Evolutionary conservation across 371 early-diverging fungal genomes (phyloP), one percentile per base, ranked within the genome.

Genomic region (Mortierella sp.): DNA sequence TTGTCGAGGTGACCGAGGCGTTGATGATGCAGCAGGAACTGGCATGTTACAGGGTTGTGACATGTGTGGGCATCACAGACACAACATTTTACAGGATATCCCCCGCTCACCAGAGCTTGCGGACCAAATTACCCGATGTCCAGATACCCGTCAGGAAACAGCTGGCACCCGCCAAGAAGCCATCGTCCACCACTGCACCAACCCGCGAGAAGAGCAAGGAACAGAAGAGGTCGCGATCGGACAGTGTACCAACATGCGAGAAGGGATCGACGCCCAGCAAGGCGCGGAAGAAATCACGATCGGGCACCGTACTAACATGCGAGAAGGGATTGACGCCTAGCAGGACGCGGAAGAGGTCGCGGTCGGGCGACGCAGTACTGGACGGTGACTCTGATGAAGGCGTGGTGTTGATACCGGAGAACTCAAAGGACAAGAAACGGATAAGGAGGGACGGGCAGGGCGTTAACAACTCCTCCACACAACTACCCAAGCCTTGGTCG

Each of bases 11-110:
- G 12, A 58, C 38, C 24, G 60, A 43, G 16, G 77, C 74, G 21
- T 54, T 71, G 60, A 60, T 77, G 71, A 44, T 81, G 11, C 70
- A n/a, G 11, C 74, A 77, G 14, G 51, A 74, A 46, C 16, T 55
- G 10, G 46, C 56, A 2, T 38, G 5, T 7, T 10, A 18, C 18
- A 70, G 51, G 16, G 65, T 76, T 24, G 70, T 83, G 4, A 51
- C 83, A n/a, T 76, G 79, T n/a, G 24, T 83, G 8, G 83, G 76
- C 5, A 58, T 79, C 16, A 51, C 79, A n/a, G 74, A 27, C 7
- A 78, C n/a, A 55, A 68, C 76, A 0, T 65, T 21, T 6, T 46
- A 70, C 55, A 58, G 54, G 56, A 60, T 54, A 46, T 72, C n/a
- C 16, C 49, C 75, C 32, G 7, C 24, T 14, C 48, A 41, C 4